Percentiles rank a stretch among this genome's conserved stretches.
Evolutionary conservation across 306 rosid species (phyloP).

Genomic region (Lathyrus sativus): DNA sequence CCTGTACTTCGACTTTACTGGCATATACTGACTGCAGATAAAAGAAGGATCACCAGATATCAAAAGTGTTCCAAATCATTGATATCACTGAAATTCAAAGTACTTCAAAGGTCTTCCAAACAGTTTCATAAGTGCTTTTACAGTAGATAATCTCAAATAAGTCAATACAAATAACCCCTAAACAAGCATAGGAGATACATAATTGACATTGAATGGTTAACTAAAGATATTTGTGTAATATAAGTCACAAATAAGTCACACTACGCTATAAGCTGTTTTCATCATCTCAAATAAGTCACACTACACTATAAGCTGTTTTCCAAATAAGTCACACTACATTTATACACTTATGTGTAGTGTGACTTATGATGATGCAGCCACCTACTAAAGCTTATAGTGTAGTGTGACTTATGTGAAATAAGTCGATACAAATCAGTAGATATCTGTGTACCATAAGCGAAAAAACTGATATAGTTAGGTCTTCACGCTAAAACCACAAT

Average conservation of each 20-base stretch:
- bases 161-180: background rate
- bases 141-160: background rate
- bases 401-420: background rate
- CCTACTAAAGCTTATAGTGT: too few species aligned
- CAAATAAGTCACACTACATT: too few species aligned
- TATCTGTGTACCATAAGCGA: background rate
- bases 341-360: too few species aligned
- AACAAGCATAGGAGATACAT: background rate
- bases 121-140: too few species aligned
- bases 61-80: conserved; percentile 13
- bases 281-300: too few species aligned
- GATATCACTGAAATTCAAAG: conserved; percentile 14
- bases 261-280: too few species aligned
- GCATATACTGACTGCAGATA: conserved; percentile 66
- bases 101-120: background rate
- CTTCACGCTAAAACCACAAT: background rate
- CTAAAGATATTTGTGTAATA: too few species aligned
- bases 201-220: too few species aligned
- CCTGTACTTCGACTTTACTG: conserved; percentile 73
- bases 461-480: background rate
- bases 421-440: background rate
- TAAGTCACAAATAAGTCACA: too few species aligned
- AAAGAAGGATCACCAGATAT: conserved; percentile 28
- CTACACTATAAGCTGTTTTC: too few species aligned
- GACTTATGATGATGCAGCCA: too few species aligned